A percentile compares a stretch with the other conserved stretches of the same genome.
Conservation (phyloP, 495 filamentous ascomycete species). For the Aspergillus incahuasiensis region DNA sequence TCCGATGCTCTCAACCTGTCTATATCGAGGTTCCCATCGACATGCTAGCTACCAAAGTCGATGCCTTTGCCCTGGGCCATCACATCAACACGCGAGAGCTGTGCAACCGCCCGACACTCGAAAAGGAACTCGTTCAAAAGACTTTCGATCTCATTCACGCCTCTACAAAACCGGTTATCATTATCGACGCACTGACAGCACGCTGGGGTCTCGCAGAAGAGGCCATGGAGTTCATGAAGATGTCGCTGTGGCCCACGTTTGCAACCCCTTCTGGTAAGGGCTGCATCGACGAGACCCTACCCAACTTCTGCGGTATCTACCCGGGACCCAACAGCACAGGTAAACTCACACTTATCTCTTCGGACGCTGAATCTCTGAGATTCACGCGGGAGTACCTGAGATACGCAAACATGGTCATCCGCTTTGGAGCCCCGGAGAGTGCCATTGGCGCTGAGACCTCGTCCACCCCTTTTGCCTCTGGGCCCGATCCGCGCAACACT, state of each 20-base stretch:
- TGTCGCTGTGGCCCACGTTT: not conserved
- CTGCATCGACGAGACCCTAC: not conserved
- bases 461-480: too few relatives aligned
- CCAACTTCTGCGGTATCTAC: not conserved
- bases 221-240: not conserved
- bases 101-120: not conserved
- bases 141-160: not conserved
- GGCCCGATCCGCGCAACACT: too few relatives aligned
- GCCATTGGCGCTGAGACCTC: not conserved
- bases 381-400: not conserved
- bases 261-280: not conserved
- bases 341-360: not conserved
- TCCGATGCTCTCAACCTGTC: slow-evolving; percentile 1
- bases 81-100: not conserved
- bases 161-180: not conserved
- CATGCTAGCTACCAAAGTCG: not conserved
- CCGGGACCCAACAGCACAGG: not conserved
- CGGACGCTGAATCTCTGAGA: too few relatives aligned
- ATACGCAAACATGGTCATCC: not conserved
- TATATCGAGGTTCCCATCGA: slow-evolving; percentile 17
- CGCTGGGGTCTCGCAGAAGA: not conserved
- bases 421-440: not conserved
- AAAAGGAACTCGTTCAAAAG: not conserved
- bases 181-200: not conserved
- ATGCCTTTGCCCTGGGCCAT: not conserved